Evolutionary conservation across 768 basidiomycete species (phyloP).

Genomic region (Strobilomyces dryophilus): DNA sequence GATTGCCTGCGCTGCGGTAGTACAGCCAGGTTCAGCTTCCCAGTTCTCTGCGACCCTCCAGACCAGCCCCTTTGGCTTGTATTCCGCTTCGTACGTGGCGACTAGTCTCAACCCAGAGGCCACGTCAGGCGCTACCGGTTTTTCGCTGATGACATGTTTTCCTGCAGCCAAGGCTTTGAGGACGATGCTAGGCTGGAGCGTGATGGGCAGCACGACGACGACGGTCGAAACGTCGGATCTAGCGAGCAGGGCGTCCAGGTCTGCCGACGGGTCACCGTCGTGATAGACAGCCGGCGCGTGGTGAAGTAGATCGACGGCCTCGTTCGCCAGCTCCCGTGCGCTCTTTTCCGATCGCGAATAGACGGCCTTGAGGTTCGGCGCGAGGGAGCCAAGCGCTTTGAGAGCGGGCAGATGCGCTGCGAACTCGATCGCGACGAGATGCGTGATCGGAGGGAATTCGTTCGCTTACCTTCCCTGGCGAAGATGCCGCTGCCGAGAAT

Average conservation of each 20-base stretch:
- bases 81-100: constrained; percentile 57
- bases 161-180: constrained; percentile 63
- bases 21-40: constrained; percentile 60
- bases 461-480: constrained; percentile 60
- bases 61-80: constrained; percentile 62
- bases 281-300: constrained; percentile 49
- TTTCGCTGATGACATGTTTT: constrained; percentile 88
- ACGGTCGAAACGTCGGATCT: constrained; percentile 70
- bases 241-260: constrained; percentile 61
- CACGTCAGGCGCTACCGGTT: constrained; percentile 76
- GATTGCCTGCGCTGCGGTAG: constrained; percentile 43
- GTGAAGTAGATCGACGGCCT: constrained; percentile 39
- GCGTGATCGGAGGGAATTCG: constrained; percentile 16
- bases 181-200: constrained; percentile 65
- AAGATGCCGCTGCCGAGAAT: constrained; percentile 82
- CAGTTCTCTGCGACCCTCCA: constrained; percentile 84
- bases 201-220: constrained; percentile 75
- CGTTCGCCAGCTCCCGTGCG: constrained; percentile 47
- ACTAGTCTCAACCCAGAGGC: constrained; percentile 60
- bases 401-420: constrained; percentile 80
- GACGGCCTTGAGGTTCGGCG: constrained; percentile 56
- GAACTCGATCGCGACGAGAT: constrained; percentile 21
- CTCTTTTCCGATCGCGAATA: constrained; percentile 76
- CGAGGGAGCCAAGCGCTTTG: constrained; percentile 43
- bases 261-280: constrained; percentile 42